Evolutionary conservation across 2,329 filamentous ascomycete genomes (phyloP).

Genomic region (Aspergillus sp.): DNA sequence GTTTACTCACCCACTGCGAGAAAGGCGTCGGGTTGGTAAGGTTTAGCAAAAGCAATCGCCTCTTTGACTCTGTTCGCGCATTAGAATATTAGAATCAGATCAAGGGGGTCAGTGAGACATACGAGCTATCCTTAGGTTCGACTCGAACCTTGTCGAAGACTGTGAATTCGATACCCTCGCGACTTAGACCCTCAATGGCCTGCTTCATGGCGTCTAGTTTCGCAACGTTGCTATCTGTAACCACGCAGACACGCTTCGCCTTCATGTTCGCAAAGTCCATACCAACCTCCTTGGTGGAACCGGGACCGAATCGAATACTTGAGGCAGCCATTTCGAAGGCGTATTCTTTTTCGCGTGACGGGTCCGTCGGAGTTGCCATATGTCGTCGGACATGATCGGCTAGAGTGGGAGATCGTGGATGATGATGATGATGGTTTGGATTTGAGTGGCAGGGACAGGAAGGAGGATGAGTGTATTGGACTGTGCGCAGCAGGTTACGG

Average conservation of each 20-base stretch:
- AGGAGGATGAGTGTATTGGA: constrained; percentile 86
- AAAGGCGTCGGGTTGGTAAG: constrained; percentile 81
- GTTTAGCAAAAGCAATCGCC: constrained; percentile 82
- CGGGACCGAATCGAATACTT: constrained; percentile 89
- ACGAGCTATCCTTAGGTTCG: constrained; percentile 94
- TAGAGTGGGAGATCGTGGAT: constrained; percentile 55
- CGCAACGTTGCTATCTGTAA: constrained; percentile 81
- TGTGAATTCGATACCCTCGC: constrained; percentile 75
- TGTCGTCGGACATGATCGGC: constrained; percentile 58
- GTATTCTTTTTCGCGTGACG: constrained; percentile 81
- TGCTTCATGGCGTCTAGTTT: constrained; percentile 87
- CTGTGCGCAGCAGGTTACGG: constrained; percentile 72
- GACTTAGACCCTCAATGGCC: constrained; percentile 74
- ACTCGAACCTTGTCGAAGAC: constrained; percentile 79
- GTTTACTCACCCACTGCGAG: constrained; percentile 70
- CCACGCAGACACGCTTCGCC: constrained; percentile 81
- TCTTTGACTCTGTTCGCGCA: constrained; percentile 67
- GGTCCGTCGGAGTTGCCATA: constrained; percentile 75
- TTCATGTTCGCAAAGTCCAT: constrained; percentile 97
- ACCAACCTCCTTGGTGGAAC: constrained; percentile 90
- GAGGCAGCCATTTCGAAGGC: constrained; percentile 98
- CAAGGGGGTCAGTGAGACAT: constrained; percentile 23
- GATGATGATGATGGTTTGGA: constrained; percentile 76
- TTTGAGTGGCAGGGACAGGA: constrained; percentile 92
- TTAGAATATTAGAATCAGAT: not conserved